A percentile compares a stretch with the other conserved stretches of the same genome.
Evolutionary conservation across 805 yeast genomes (phyloP).

Genomic region (Tetrapisispora phaffii): DNA sequence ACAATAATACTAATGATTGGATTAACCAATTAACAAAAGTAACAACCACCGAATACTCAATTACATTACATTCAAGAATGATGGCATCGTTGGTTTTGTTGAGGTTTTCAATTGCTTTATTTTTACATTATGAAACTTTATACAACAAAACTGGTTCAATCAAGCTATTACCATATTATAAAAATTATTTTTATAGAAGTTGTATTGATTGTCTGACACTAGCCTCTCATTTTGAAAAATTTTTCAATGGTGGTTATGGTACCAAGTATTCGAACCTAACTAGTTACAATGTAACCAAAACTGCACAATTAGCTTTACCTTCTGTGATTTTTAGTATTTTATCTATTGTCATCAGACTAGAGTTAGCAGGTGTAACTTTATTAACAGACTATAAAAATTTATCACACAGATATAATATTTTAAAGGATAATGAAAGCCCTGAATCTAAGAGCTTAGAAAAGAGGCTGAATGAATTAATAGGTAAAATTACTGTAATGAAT

Average conservation of each 20-base stretch:
- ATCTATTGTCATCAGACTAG: conserved; percentile 21
- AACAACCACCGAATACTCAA: conserved; percentile 7
- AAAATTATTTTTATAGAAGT: conserved; percentile 14
- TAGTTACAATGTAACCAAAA: conserved; percentile 19
- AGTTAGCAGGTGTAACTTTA: conserved; percentile 16
- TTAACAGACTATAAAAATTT: conserved; percentile 11
- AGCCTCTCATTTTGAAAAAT: conserved; percentile 16
- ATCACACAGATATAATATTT: background rate
- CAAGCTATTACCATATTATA: conserved; percentile 13
- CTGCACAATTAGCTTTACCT: conserved; percentile 22
- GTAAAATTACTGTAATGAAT: conserved; percentile 17
- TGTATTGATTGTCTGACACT: conserved; percentile 14
- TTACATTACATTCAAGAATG: conserved; percentile 18
- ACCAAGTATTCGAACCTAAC: conserved; percentile 13
- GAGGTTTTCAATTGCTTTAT: conserved; percentile 22
- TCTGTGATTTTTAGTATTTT: conserved; percentile 19
- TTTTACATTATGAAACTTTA: conserved; percentile 22
- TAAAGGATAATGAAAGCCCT: background rate
- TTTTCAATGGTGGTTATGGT: conserved; percentile 16
- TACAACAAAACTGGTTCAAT: background rate
- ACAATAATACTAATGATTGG: conserved; percentile 3
- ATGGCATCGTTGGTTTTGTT: conserved; percentile 19
- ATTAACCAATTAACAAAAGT: conserved; percentile 1
- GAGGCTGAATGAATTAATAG: conserved; percentile 2
- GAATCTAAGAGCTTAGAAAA: background rate